Conservation (phyloP, 805 yeast genomes). For the Starmerella sp. region DNA sequence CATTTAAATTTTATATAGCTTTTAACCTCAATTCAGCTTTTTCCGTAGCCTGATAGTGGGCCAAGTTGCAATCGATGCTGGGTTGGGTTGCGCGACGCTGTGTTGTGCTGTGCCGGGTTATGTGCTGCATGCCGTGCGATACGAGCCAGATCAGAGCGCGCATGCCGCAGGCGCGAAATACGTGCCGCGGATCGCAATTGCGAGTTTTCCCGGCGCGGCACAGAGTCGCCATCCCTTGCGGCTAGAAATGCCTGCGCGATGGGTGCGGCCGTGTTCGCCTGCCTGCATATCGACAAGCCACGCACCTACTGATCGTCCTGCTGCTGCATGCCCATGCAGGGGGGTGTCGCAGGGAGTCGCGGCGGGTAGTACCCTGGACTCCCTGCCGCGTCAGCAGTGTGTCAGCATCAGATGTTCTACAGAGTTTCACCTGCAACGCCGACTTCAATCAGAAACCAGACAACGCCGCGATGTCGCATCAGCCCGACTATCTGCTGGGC, state of each 20-base stretch:
- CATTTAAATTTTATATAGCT: not conserved
- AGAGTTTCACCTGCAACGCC: conserved; percentile 5
- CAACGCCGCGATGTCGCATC: conserved; percentile 1
- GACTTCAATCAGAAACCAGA: conserved; percentile 2
- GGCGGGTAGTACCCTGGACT: not conserved
- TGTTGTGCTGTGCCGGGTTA: not conserved
- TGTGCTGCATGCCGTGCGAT: not conserved
- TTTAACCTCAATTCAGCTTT: too few species aligned
- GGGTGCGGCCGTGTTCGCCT: not conserved
- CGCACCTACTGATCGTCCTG: not conserved
- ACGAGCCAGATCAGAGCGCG: not conserved
- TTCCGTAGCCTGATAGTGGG: too few species aligned
- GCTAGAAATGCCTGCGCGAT: too few species aligned
- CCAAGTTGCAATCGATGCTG: too few species aligned
- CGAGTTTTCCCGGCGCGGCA: too few species aligned
- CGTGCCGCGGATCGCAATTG: too few species aligned
- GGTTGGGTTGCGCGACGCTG: not conserved
- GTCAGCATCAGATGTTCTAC: not conserved
- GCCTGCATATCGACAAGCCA: not conserved
- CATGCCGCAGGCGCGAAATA: too few species aligned
- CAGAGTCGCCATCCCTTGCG: too few species aligned
- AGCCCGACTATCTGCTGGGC: conserved; percentile 36
- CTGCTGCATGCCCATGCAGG: conserved; percentile 2
- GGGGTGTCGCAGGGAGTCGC: not conserved
- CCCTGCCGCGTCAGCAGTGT: not conserved